Evolutionary conservation across 768 basidiomycete genomes (phyloP).

Genomic region (Galerina marginata): DNA sequence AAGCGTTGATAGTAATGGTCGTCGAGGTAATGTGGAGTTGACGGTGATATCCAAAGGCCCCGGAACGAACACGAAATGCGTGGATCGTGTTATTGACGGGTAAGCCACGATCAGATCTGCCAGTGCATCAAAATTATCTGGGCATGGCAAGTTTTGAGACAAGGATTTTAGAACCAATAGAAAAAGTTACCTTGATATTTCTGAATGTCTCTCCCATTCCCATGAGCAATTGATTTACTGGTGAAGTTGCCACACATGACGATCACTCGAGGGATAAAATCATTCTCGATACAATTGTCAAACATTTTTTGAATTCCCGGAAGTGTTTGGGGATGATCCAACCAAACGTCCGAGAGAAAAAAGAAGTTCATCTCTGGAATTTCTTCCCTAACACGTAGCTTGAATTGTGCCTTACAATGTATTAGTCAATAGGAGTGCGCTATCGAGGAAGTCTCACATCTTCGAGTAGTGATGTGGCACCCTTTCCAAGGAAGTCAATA

Average conservation of each 20-base stretch:
- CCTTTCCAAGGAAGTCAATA: constrained; percentile 96
- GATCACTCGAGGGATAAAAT: constrained; percentile 86
- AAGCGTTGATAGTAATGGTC: constrained; percentile 79
- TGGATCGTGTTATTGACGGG: constrained; percentile 72
- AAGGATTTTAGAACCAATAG: neutral
- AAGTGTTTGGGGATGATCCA: constrained; percentile 87
- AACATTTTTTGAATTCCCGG: constrained; percentile 83
- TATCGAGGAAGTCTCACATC: constrained; percentile 65
- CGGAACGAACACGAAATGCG: constrained; percentile 94
- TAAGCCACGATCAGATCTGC: constrained; percentile 87
- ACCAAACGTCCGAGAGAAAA: constrained; percentile 94
- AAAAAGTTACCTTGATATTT: constrained; percentile 76
- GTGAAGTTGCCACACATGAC: constrained; percentile 96
- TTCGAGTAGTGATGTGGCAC: constrained; percentile 86
- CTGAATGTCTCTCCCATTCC: constrained; percentile 77
- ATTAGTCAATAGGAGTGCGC: constrained; percentile 6
- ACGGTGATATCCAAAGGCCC: constrained; percentile 90
- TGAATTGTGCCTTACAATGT: constrained; percentile 58
- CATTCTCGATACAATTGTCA: constrained; percentile 86
- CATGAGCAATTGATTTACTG: constrained; percentile 78
- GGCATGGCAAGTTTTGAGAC: neutral
- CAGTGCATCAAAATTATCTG: constrained; percentile 87
- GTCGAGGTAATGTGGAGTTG: constrained; percentile 81
- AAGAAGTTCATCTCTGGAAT: constrained; percentile 85
- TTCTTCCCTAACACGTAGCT: constrained; percentile 68